Evolutionary conservation across 2,329 filamentous ascomycete species (phyloP), one percentile per base, ranked within the genome.

Genomic region (Aspergillus sp.): DNA sequence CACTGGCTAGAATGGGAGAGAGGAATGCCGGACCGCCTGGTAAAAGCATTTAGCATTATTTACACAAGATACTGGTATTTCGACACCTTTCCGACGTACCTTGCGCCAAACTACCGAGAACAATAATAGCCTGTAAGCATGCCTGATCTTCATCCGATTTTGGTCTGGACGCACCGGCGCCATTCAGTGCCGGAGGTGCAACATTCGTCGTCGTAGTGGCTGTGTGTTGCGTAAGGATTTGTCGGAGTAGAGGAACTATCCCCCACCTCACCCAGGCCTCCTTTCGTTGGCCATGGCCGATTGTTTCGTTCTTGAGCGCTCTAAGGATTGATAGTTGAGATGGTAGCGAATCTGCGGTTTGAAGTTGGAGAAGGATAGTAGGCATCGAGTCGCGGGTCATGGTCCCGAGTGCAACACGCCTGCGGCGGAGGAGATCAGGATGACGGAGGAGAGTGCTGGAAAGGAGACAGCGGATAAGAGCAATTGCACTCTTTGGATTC

Each of bases 251-350:
- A 33, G 73, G 71, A 29, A 80, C 73, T 42, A 86, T 71, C 32
- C 90, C 90, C 46, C 80, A 71, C 48, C 74, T 74, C 36, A 96
- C 76, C 74, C 84, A 90, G 47, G 80, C 69, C 67, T 91, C 85
- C 69, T 98, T 98, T 65, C 84, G 83, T 65, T 91, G 83, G 32
- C 85, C 78, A 66, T 97, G 88, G 27, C 93, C 93, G 50, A 95
- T 82, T 42, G 94, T 78, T 52, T 93, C 86, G 66, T 95, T 93
- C 73, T 95, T 97, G 29, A 98, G 72, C 38, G 76, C 74, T 54
- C 83, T 81, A 40, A 96, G 75, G 43, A 82, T 79, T 28, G 74
- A 71, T 36, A 79, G 59, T 51, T 68, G 69, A 41, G 61, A 60
- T 36, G 60, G 63, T 46, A 62, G 53, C 49, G 65, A 70, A 42